These are phyloP conservation scores for Vitis rotundifolia DNA, from an alignment of 164 flowering plant genomes.

Conservation along the genomic window DNA sequence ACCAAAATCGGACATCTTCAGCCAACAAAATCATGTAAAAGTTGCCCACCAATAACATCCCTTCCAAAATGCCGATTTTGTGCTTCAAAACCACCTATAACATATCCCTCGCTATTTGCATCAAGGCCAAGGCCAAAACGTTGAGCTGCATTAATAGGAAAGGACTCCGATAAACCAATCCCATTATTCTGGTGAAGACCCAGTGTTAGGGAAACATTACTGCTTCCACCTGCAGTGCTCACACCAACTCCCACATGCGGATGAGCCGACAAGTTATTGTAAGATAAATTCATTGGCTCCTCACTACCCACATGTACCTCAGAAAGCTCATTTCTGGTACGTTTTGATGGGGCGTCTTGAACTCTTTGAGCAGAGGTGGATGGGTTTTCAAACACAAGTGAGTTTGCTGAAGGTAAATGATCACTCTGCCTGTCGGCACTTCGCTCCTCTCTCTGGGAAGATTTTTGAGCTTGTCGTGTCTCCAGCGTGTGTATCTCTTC, in stretches of 20 bases:
- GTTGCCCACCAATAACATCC: constrained; percentile 51
- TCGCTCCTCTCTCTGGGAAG: constrained; percentile 32
- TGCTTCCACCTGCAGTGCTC: constrained; percentile 33
- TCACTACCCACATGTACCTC: constrained; percentile 16
- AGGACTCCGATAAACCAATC: constrained; percentile 45
- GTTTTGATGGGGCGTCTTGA: constrained; percentile 39
- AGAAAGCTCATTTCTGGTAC: constrained; percentile 41
- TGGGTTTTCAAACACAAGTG: constrained; percentile 30
- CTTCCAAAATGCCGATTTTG: constrained; percentile 41
- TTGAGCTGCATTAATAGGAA: constrained; percentile 45
- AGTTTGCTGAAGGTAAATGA: constrained; percentile 20
- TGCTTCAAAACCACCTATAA: constrained; percentile 42
- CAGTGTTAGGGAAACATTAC: constrained; percentile 65
- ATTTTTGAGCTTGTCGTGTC: constrained; percentile 49
- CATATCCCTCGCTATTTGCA: constrained; percentile 34
- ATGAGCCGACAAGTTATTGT: constrained; percentile 32
- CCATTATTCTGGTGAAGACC: constrained; percentile 73
- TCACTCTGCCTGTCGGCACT: constrained; percentile 25
- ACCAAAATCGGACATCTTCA: constrained; percentile 12
- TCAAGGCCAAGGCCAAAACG: constrained; percentile 47
- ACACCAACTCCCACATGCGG: constrained; percentile 29
- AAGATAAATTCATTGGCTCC: constrained; percentile 33
- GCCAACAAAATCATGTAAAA: constrained; percentile 66
- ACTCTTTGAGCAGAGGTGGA: constrained; percentile 28
- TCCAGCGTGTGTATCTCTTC: constrained; percentile 83